phyloP scores from a whole-genome alignment of 495 filamentous ascomycete genomes.

The Penicillium simplicissimum region DNA sequence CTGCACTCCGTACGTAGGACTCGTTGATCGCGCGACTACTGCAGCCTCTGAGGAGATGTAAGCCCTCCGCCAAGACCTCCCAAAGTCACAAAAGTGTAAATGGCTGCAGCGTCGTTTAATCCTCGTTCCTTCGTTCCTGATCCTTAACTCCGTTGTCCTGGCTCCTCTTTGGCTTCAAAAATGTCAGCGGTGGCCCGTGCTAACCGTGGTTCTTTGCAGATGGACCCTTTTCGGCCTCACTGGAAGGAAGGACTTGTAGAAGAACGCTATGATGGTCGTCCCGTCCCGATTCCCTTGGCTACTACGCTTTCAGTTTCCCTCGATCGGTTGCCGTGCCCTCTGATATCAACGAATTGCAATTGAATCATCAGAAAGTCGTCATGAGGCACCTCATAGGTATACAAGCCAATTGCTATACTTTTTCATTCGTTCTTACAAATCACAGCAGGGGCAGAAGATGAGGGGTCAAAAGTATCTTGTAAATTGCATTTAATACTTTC shows the following conservation, averaged over 20 bases:
- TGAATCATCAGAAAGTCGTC: no score
- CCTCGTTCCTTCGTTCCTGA: constrained; percentile 8
- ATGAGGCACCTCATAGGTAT: no score
- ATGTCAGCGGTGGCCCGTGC: constrained; percentile 11
- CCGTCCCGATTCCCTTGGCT: constrained; percentile 5
- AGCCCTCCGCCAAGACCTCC: constrained; percentile 30
- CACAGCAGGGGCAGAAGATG: background rate
- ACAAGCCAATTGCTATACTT: no score
- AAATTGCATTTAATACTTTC: constrained; percentile 1
- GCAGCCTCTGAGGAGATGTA: constrained; percentile 21
- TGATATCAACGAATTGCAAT: no score
- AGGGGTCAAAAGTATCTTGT: constrained; percentile 2
- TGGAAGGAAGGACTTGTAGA: background rate
- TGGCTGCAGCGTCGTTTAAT: constrained; percentile 15
- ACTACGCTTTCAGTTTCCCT: background rate
- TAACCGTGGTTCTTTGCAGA: constrained; percentile 14
- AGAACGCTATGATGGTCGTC: background rate
- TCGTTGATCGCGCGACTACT: background rate
- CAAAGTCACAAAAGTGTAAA: constrained; percentile 20
- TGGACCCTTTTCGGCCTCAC: background rate
- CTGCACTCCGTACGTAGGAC: background rate
- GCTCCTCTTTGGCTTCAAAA: background rate
- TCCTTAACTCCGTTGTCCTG: constrained; percentile 14
- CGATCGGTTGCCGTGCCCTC: background rate
- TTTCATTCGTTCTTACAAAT: no score